phyloP scores from a whole-genome alignment of 768 basidiomycete species.

The Tulasnella sp. region DNA sequence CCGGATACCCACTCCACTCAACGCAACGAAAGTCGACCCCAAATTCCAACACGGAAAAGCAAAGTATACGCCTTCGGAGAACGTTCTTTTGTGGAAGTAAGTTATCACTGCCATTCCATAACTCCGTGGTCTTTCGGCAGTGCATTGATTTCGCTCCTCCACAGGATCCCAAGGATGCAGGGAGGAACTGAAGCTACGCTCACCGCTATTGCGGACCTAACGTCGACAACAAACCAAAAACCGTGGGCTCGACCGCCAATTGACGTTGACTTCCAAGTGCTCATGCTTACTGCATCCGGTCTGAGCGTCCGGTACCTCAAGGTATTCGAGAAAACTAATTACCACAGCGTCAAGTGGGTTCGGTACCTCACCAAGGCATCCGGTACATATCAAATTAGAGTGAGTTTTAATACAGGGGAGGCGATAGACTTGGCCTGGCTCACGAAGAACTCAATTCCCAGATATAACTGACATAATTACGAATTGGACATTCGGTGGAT shows the following conservation, averaged over 20 bases:
- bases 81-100: constrained; percentile 96
- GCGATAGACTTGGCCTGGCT: not conserved
- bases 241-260: constrained; percentile 98
- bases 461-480: not conserved
- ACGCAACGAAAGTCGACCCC: constrained; percentile 86
- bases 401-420: constrained; percentile 40
- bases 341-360: constrained; percentile 94
- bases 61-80: constrained; percentile 94
- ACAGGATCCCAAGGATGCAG: constrained; percentile 82
- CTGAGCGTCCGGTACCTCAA: constrained; percentile 94
- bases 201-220: constrained; percentile 70
- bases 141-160: not conserved
- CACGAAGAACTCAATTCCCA: not conserved
- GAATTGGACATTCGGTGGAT: not conserved
- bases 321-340: constrained; percentile 93
- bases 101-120: constrained; percentile 31
- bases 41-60: constrained; percentile 91
- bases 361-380: constrained; percentile 90
- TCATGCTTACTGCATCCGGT: constrained; percentile 98
- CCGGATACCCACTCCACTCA: constrained; percentile 92
- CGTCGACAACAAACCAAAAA: constrained; percentile 84
- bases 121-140: not conserved
- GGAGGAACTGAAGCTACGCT: constrained; percentile 88
- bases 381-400: constrained; percentile 88
- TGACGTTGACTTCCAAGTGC: constrained; percentile 95